phyloP scores from a whole-genome alignment of 2,329 filamentous ascomycete species.

The Arachnopeziza araneosa region DNA sequence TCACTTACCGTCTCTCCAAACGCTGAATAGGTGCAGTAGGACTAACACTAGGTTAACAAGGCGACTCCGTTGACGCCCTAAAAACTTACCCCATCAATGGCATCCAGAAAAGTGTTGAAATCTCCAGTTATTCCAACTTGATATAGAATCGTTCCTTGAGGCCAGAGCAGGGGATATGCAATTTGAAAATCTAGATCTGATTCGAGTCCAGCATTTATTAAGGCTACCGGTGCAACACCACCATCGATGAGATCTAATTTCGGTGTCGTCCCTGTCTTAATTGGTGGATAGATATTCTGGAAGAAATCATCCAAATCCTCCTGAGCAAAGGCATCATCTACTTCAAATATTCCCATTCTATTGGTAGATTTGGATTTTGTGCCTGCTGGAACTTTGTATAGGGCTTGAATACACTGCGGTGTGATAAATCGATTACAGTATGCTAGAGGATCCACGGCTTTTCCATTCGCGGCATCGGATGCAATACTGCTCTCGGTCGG shows the following conservation, averaged over 20 bases:
- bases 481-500: slow-evolving; percentile 6
- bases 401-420: slow-evolving; percentile 24
- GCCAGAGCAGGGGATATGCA: slow-evolving; percentile 34
- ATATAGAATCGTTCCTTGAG: slow-evolving; percentile 34
- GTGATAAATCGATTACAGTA: slow-evolving; percentile 19
- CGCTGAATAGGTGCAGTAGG: slow-evolving; percentile 18
- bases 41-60: not conserved
- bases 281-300: slow-evolving; percentile 23
- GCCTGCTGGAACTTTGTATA: slow-evolving; percentile 32
- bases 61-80: not conserved
- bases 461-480: slow-evolving; percentile 2
- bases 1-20: slow-evolving; percentile 27
- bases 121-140: slow-evolving; percentile 25
- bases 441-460: not conserved
- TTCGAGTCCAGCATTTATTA: slow-evolving; percentile 26
- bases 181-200: slow-evolving; percentile 34
- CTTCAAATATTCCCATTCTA: slow-evolving; percentile 33
- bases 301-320: slow-evolving; percentile 33
- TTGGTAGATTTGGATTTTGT: not conserved
- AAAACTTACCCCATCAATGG: slow-evolving; percentile 34
- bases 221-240: slow-evolving; percentile 6
- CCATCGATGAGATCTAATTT: slow-evolving; percentile 30
- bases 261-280: slow-evolving; percentile 30
- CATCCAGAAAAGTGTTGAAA: slow-evolving; percentile 43
- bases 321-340: slow-evolving; percentile 32